phyloP scores from a whole-genome alignment of 495 filamentous ascomycete genomes.

The Glonium stellatum region DNA sequence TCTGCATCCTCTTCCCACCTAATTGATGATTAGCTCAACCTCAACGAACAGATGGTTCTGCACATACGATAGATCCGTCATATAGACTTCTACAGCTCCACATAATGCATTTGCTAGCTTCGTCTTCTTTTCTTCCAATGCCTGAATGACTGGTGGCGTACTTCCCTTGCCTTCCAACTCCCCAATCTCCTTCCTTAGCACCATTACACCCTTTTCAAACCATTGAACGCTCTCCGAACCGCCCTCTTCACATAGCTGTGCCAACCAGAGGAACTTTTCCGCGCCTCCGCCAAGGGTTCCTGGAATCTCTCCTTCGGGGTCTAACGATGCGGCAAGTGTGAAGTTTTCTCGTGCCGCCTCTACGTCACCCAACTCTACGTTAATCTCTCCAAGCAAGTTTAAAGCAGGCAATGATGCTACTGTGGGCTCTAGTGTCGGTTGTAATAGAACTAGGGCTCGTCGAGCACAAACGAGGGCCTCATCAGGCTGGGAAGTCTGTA shows the following conservation, averaged over 20 bases:
- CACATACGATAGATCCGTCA: conserved; percentile 79
- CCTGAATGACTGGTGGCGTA: conserved; percentile 39
- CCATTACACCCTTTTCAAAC: conserved; percentile 74
- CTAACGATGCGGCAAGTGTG: conserved; percentile 58
- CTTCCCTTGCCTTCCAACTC: conserved; percentile 34
- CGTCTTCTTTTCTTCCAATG: conserved; percentile 59
- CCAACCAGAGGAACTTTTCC: conserved; percentile 93
- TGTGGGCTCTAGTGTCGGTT: conserved; percentile 39
- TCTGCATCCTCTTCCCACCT: conserved; percentile 89
- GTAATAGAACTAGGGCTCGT: conserved; percentile 49
- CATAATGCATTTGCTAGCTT: conserved; percentile 84
- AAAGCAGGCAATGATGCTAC: conserved; percentile 54
- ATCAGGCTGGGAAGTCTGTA: conserved; percentile 64
- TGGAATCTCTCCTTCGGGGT: conserved; percentile 56
- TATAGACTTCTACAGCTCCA: conserved; percentile 87
- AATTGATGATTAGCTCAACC: background rate
- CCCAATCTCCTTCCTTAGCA: conserved; percentile 61
- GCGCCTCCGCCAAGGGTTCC: conserved; percentile 61
- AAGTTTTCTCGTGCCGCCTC: conserved; percentile 64
- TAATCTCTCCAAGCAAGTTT: conserved; percentile 74
- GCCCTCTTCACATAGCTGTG: conserved; percentile 83
- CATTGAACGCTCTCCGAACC: conserved; percentile 76
- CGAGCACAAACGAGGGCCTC: conserved; percentile 60
- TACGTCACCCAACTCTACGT: conserved; percentile 75
- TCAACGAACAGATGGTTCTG: background rate